Evolutionary conservation across 2,329 filamentous ascomycete species (phyloP), one percentile per base, ranked within the genome.

Genomic region (Aureobasidium sp.): DNA sequence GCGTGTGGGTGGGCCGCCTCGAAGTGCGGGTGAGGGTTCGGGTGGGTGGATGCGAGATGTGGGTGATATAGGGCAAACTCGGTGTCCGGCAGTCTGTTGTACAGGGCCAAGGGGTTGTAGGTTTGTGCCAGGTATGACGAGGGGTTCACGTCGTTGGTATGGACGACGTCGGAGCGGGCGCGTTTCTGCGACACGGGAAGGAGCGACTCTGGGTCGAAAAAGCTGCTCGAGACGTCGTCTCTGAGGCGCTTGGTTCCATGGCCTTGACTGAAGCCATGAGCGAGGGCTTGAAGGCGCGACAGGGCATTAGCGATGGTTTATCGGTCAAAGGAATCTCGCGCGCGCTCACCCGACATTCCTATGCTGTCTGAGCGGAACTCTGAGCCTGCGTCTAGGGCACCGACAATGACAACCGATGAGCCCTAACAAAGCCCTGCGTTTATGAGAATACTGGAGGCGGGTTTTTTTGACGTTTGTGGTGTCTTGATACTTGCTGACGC

Each of bases 371-470:
- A n/a, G 15, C 54, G 41, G 54, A 55, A 34, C 37, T 36, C 30
- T n/a, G 16, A n/a, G n/a, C 30, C 25, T 58, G 54, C 54, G 21
- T 47, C 42, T 47, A 47, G 41, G 54, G 54, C 41, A 13, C 7
- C n/a, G 2, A 27, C 21, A 47, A 6, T 7, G 42, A 58, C 32
- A n/a, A 37, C 41, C 54, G 54, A 45, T 3, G 8, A 58, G 42
- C 54, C 54, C 54, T 58, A 58, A 47, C 54, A 41, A 55, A 44
- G 52, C 52, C 52, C 52, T 54, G 50, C 13, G n/a, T 9, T 53
- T 25, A 29, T n/a, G 7, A 3, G 10, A 29, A 2, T 15, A n/a
- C 42, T 15, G 10, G 27, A 30, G 15, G 50, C 29, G 37, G 16
- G 37, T 29, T 54, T 30, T 48, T 10, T 6, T 13, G 45, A 29